Evolutionary conservation across 306 rosid species (phyloP).

Genomic region (Aeschynomene evenia): DNA sequence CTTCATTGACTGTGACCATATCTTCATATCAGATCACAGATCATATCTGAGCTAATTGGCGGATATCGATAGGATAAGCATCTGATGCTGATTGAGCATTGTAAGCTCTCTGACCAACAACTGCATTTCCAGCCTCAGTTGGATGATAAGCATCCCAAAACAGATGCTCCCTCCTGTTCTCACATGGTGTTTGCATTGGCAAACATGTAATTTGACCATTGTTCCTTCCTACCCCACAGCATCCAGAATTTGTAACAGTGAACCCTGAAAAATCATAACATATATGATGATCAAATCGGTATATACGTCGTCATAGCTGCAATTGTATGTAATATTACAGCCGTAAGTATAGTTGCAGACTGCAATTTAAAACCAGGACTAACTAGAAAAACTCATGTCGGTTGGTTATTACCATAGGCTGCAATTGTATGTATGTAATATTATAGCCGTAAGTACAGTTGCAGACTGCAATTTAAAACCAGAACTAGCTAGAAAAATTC

Average conservation of each 20-base stretch:
- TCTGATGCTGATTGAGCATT: slow-evolving; percentile 66
- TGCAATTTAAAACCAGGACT: no score
- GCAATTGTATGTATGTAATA: no score
- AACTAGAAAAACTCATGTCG: no score
- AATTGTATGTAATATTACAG: no score
- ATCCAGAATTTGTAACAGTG: slow-evolving; percentile 56
- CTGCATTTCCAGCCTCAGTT: slow-evolving; percentile 61
- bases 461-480: no score
- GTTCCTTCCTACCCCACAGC: slow-evolving; percentile 95
- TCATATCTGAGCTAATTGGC: slow-evolving; percentile 58
- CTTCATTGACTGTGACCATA: background rate
- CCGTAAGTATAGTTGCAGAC: no score
- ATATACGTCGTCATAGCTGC: no score
- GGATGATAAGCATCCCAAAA: slow-evolving; percentile 99
- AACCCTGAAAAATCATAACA: slow-evolving; percentile 53
- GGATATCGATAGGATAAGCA: slow-evolving; percentile 80
- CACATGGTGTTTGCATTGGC: slow-evolving; percentile 76
- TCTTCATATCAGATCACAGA: slow-evolving; percentile 37
- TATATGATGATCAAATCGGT: no score
- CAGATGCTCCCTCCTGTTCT: slow-evolving; percentile 59
- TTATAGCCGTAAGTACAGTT: no score
- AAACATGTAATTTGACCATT: slow-evolving; percentile 90
- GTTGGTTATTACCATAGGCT: no score
- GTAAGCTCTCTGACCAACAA: slow-evolving; percentile 68
- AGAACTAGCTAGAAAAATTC: no score